phyloP scores from a whole-genome alignment of 2,329 filamentous ascomycete species.

The Nannizzia gypsea region DNA sequence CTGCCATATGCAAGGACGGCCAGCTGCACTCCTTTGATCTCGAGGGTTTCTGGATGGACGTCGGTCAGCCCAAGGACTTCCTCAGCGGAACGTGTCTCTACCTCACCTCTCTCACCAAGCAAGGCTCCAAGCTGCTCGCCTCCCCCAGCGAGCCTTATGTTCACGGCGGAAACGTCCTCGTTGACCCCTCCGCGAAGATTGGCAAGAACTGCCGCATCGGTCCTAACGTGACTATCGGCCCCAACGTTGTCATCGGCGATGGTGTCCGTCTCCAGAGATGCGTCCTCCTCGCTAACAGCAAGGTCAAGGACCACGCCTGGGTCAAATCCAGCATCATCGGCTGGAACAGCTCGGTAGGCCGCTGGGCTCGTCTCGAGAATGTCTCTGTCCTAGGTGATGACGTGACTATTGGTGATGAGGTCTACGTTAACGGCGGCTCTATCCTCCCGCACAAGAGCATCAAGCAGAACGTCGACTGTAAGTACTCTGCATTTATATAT shows the following conservation, averaged over 20 bases:
- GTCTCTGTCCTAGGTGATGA: conserved; percentile 97
- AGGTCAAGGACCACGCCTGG: conserved; percentile 98
- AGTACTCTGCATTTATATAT: conserved; percentile 20
- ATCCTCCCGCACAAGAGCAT: conserved; percentile 97
- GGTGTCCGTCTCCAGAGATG: conserved; percentile 89
- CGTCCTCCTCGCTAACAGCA: conserved; percentile 76
- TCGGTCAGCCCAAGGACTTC: conserved; percentile 98
- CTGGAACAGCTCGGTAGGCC: conserved; percentile 93
- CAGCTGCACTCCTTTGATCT: conserved; percentile 92
- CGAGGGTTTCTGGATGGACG: conserved; percentile 98
- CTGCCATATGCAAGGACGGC: conserved; percentile 77
- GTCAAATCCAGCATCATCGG: conserved; percentile 97
- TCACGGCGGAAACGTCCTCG: conserved; percentile 87
- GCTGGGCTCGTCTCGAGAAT: conserved; percentile 94
- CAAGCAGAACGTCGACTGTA: conserved; percentile 88
- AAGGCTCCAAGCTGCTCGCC: conserved; percentile 71
- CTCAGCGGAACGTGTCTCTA: conserved; percentile 91
- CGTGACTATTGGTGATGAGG: conserved; percentile 93
- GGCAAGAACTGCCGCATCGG: conserved; percentile 98
- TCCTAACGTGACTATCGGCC: conserved; percentile 91
- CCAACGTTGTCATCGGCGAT: conserved; percentile 82
- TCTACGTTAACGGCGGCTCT: conserved; percentile 95
- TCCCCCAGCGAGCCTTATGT: conserved; percentile 65
- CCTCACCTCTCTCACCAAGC: conserved; percentile 84
- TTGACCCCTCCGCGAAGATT: conserved; percentile 88